Conservation (phyloP, 1,284 basidiomycete species). For the Naganishia cerealis region DNA sequence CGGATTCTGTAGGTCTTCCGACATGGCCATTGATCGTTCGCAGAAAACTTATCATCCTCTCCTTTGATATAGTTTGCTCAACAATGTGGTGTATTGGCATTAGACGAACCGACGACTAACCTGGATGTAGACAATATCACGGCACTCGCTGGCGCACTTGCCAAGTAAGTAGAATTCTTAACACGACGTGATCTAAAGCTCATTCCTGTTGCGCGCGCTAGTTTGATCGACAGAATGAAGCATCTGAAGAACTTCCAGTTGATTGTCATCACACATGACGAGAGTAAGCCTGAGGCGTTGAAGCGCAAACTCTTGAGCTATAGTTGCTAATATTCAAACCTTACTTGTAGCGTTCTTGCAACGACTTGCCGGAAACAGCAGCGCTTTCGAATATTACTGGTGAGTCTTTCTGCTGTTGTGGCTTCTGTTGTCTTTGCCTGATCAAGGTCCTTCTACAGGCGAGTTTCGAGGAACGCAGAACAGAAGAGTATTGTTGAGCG, state of each 20-base stretch:
- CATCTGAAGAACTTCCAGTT: slow-evolving; percentile 91
- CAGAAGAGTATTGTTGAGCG: slow-evolving; percentile 55
- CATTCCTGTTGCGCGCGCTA: slow-evolving; percentile 46
- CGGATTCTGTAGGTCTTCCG: slow-evolving; percentile 83
- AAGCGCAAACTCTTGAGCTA: neutral
- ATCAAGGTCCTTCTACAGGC: slow-evolving; percentile 39
- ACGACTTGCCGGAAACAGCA: slow-evolving; percentile 67
- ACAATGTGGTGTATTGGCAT: slow-evolving; percentile 89
- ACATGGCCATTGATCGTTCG: neutral
- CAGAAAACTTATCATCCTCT: neutral
- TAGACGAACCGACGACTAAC: slow-evolving; percentile 96
- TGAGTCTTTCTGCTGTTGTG: slow-evolving; percentile 51
- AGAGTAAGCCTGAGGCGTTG: slow-evolving; percentile 54
- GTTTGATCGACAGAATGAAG: slow-evolving; percentile 88
- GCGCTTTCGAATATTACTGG: slow-evolving; percentile 92
- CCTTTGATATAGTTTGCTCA: slow-evolving; percentile 7
- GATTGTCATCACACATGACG: slow-evolving; percentile 95
- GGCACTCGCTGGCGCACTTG: slow-evolving; percentile 83
- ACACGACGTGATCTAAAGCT: slow-evolving; percentile 12
- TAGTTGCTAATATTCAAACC: neutral
- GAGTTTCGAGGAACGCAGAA: slow-evolving; percentile 51
- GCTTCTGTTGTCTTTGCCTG: neutral
- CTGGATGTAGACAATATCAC: slow-evolving; percentile 95
- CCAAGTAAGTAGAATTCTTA: slow-evolving; percentile 68
- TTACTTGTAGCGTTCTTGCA: slow-evolving; percentile 46